Percentiles rank a stretch among this genome's conserved stretches.
Evolutionary conservation across 768 basidiomycete genomes (phyloP).

Genomic region (Mycena galopus): DNA sequence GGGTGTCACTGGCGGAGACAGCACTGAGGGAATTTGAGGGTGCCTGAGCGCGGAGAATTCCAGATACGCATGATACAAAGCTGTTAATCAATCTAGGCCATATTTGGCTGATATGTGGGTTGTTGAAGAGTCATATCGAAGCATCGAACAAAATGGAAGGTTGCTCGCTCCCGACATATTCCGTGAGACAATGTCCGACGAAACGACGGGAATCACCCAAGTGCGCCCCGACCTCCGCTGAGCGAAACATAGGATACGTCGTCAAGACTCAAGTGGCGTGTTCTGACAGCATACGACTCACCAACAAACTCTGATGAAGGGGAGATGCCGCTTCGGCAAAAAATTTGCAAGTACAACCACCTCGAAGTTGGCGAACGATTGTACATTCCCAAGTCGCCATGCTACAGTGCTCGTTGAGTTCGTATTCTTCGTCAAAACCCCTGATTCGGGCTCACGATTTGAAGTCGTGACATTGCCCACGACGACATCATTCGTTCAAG

Average conservation of each 20-base stretch:
- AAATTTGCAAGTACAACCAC: not conserved
- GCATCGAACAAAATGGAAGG: not conserved
- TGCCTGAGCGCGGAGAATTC: not conserved
- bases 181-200: not conserved
- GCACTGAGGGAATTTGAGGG: not conserved
- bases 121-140: slow-evolving; percentile 8
- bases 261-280: not conserved
- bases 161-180: not conserved
- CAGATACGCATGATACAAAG: not conserved
- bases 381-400: no score
- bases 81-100: not conserved
- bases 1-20: not conserved
- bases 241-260: not conserved
- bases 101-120: not conserved
- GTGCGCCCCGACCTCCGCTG: not conserved
- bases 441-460: no score
- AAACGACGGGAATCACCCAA: not conserved
- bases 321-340: not conserved
- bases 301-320: not conserved
- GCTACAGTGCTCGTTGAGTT: no score
- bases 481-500: no score
- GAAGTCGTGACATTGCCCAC: no score
- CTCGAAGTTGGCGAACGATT: no score
- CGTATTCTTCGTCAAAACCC: no score
- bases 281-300: slow-evolving; percentile 3